Evolutionary conservation across 2,329 filamentous ascomycete species (phyloP).

Genomic region (Colletotrichum orchidophilum): DNA sequence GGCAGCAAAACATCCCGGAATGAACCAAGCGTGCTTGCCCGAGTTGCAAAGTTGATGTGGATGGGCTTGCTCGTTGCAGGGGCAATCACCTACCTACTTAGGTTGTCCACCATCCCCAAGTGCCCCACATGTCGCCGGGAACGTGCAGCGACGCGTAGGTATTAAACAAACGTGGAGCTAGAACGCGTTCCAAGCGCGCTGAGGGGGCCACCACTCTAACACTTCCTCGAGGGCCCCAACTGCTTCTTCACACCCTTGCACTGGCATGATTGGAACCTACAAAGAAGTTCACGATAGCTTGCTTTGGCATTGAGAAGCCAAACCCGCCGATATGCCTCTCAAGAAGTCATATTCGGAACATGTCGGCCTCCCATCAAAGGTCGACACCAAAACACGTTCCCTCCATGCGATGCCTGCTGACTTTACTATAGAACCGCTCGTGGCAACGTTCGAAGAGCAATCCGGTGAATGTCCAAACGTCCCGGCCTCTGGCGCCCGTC

Average conservation of each 20-base stretch:
- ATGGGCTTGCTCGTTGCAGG: conserved; percentile 10
- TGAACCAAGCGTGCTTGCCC: not conserved
- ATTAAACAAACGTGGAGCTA: conserved; percentile 19
- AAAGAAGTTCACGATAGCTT: conserved; percentile 39
- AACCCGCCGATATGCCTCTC: conserved; percentile 42
- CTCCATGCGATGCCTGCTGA: conserved; percentile 27
- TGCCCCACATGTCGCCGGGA: conserved; percentile 7
- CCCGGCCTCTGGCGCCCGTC: conserved; percentile 55
- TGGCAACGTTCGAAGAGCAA: conserved; percentile 67
- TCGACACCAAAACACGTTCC: conserved; percentile 35
- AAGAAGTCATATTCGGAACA: conserved; percentile 52
- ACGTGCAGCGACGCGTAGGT: conserved; percentile 28
- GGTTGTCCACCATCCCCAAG: not conserved
- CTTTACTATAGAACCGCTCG: conserved; percentile 45
- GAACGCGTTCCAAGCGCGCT: conserved; percentile 24
- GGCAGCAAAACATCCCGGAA: not conserved
- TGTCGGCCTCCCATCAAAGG: conserved; percentile 42
- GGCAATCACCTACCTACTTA: not conserved
- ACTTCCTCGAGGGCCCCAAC: conserved; percentile 7
- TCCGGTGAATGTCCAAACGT: conserved; percentile 50
- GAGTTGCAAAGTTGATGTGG: not conserved
- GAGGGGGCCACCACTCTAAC: conserved; percentile 29
- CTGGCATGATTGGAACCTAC: not conserved
- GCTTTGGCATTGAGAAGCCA: conserved; percentile 40
- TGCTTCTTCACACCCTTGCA: conserved; percentile 23